These are phyloP conservation scores for Mycena kentingensis DNA, from an alignment of 768 basidiomycete genomes.

Conservation along the genomic window DNA sequence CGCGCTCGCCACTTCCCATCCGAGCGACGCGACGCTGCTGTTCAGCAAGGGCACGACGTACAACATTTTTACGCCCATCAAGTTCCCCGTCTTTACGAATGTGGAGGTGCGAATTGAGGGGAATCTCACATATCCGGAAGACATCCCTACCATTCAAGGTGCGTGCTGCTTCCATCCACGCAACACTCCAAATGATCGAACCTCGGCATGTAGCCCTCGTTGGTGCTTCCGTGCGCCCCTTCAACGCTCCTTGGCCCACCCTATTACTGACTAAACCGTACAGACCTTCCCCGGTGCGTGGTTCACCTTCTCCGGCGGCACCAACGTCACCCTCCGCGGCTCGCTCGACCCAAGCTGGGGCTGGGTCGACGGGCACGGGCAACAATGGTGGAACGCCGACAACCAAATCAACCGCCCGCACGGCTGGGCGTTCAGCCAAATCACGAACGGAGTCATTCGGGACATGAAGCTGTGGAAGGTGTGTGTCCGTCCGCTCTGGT, in stretches of 20 bases:
- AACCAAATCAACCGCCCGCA: slow-evolving; percentile 38
- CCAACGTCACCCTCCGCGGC: slow-evolving; percentile 40
- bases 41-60: slow-evolving; percentile 42
- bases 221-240: too few species aligned
- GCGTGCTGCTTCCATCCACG: slow-evolving; percentile 7
- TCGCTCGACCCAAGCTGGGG: slow-evolving; percentile 41
- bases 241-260: too few species aligned
- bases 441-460: slow-evolving; percentile 34
- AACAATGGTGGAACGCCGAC: slow-evolving; percentile 41
- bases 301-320: slow-evolving; percentile 38
- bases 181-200: slow-evolving; percentile 17
- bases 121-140: slow-evolving; percentile 25
- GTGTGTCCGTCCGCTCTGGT: slow-evolving; percentile 7
- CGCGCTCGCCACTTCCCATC: too few species aligned
- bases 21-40: slow-evolving; percentile 42
- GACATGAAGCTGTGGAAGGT: slow-evolving; percentile 36
- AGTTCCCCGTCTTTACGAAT: slow-evolving; percentile 36
- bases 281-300: too few species aligned
- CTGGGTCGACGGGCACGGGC: slow-evolving; percentile 43
- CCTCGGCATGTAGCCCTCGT: too few species aligned
- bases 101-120: slow-evolving; percentile 40
- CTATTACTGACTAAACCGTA: too few species aligned
- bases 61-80: slow-evolving; percentile 43
- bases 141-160: slow-evolving; percentile 19
- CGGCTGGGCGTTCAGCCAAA: slow-evolving; percentile 37